Evolutionary conservation across 768 basidiomycete genomes (phyloP).

Genomic region (Panaeolus cyanescens): DNA sequence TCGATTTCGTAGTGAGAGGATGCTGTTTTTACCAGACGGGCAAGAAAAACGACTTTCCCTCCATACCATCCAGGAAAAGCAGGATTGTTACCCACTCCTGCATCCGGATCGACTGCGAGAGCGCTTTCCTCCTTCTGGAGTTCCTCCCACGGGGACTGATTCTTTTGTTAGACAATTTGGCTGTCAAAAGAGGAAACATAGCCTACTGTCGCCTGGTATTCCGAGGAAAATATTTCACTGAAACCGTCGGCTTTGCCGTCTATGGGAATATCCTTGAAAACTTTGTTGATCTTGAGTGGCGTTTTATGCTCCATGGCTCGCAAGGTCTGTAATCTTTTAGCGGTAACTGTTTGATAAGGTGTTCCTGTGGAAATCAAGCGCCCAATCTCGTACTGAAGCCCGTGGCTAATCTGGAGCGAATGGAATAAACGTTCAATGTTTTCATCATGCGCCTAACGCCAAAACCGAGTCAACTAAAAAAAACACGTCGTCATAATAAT

Average conservation of each 20-base stretch:
- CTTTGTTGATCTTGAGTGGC: too few relatives aligned
- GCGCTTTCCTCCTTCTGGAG: slow-evolving; percentile 55
- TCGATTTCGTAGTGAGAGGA: slow-evolving; percentile 31
- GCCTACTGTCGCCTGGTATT: not conserved
- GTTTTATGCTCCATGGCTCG: too few relatives aligned
- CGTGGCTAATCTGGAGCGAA: not conserved
- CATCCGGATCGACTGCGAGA: slow-evolving; percentile 33
- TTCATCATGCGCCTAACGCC: not conserved
- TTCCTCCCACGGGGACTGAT: slow-evolving; percentile 63
- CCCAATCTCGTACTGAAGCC: not conserved
- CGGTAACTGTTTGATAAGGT: not conserved
- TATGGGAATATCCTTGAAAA: too few relatives aligned
- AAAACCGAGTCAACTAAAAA: too few relatives aligned
- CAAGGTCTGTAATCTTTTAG: not conserved
- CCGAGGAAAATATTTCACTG: too few relatives aligned
- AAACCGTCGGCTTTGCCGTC: too few relatives aligned
- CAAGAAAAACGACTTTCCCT: slow-evolving; percentile 58
- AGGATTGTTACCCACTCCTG: slow-evolving; percentile 42
- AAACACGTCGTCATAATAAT: too few relatives aligned
- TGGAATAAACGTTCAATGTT: too few relatives aligned
- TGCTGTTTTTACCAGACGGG: slow-evolving; percentile 14
- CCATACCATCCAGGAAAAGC: slow-evolving; percentile 54
- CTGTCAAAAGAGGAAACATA: not conserved
- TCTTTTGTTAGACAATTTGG: not conserved
- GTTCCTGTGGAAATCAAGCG: not conserved